Conservation (phyloP, 164 flowering plant genomes). For the Akebia trifoliata region DNA sequence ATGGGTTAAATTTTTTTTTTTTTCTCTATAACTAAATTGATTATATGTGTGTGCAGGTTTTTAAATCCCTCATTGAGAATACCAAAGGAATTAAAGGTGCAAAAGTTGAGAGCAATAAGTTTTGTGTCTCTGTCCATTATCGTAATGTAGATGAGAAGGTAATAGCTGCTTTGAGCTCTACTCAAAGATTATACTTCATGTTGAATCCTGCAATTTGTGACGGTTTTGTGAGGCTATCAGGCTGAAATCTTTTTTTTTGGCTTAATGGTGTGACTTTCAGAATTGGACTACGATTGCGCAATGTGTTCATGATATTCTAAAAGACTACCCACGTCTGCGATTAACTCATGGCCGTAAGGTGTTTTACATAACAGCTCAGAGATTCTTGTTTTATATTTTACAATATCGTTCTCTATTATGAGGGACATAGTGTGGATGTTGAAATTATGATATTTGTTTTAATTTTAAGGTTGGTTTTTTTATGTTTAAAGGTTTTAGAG, state of each 20-base stretch:
- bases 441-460: no score
- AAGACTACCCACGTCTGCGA: slow-evolving; percentile 73
- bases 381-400: no score
- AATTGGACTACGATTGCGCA: slow-evolving; percentile 71
- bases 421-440: not conserved
- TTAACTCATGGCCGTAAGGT: slow-evolving; percentile 98
- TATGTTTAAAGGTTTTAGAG: slow-evolving; percentile 72
- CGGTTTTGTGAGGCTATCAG: no score
- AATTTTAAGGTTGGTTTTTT: not conserved
- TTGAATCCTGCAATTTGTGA: no score
- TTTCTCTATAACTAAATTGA: no score
- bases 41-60: no score
- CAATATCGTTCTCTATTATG: no score
- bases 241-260: no score
- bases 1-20: no score
- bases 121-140: slow-evolving; percentile 95
- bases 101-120: slow-evolving; percentile 87
- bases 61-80: slow-evolving; percentile 68
- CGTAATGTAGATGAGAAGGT: slow-evolving; percentile 94
- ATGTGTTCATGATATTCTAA: slow-evolving; percentile 56
- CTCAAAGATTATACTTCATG: no score
- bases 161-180: slow-evolving; percentile 11
- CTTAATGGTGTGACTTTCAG: no score
- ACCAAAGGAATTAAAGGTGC: slow-evolving; percentile 74
- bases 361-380: not conserved